Evolutionary conservation across 495 filamentous ascomycete species (phyloP).

Genomic region (Penicillium lagena): DNA sequence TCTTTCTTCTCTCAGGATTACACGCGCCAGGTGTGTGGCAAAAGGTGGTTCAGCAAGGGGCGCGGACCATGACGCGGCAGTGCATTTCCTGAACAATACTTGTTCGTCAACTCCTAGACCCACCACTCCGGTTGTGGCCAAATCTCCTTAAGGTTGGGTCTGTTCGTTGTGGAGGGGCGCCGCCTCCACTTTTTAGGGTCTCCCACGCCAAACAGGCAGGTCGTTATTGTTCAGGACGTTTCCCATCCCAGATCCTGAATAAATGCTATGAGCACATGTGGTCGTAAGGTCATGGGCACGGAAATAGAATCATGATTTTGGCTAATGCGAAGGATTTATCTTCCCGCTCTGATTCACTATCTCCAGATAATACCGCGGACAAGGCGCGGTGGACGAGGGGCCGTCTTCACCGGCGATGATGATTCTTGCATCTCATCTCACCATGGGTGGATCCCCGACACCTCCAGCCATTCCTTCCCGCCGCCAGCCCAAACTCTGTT

Average conservation of each 20-base stretch:
- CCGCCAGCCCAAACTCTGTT: not conserved
- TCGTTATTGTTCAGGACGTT: not conserved
- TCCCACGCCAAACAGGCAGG: not conserved
- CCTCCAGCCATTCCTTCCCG: not conserved
- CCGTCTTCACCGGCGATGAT: not conserved
- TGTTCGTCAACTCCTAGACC: not conserved
- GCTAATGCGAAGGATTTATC: too few species aligned
- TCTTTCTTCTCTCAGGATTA: not conserved
- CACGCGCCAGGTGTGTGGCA: not conserved
- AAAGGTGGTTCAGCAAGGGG: too few species aligned
- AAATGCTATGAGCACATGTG: too few species aligned
- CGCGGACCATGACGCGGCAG: not conserved
- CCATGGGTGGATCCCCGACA: too few species aligned
- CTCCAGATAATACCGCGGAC: too few species aligned
- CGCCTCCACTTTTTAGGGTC: constrained; percentile 1
- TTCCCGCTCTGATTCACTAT: too few species aligned
- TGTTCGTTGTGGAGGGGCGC: not conserved
- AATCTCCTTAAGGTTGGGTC: constrained; percentile 13
- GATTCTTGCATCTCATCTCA: not conserved
- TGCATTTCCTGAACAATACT: not conserved
- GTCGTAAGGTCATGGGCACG: too few species aligned
- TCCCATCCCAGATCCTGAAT: too few species aligned
- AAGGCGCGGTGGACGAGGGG: too few species aligned
- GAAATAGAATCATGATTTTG: too few species aligned
- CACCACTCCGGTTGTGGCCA: not conserved